A percentile compares a stretch with the other conserved stretches of the same genome.
Conservation (phyloP, 2,329 filamentous ascomycete genomes). For the Aspergillus fijiensis region DNA sequence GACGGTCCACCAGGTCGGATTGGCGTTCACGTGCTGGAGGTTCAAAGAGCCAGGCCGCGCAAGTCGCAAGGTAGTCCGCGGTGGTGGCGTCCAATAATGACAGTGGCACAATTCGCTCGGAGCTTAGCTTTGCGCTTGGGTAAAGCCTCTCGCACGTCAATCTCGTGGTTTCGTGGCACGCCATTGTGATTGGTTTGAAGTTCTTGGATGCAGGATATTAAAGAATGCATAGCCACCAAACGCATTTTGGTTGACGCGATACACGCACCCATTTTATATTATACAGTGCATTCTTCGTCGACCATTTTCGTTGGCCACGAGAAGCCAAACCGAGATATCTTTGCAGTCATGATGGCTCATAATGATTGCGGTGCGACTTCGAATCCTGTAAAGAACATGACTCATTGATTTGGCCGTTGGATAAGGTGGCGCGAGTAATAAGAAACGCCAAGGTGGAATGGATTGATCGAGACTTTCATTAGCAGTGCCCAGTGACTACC, state of each 20-base stretch:
- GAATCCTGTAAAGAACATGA: background rate
- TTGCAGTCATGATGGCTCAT: background rate
- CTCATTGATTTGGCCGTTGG: background rate
- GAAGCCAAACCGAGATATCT: background rate
- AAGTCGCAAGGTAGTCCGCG: constrained; percentile 42
- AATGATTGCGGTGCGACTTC: background rate
- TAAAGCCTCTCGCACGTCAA: constrained; percentile 20
- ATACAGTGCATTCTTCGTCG: background rate
- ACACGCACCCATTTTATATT: background rate
- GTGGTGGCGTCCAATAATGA: constrained; percentile 43
- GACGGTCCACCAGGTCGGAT: constrained; percentile 14
- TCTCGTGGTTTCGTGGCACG: background rate
- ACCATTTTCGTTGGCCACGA: background rate
- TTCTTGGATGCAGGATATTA: background rate
- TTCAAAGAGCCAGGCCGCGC: constrained; percentile 49
- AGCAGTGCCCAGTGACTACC: background rate
- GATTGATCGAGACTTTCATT: background rate
- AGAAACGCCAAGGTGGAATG: background rate
- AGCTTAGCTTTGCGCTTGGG: constrained; percentile 12
- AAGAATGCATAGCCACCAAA: background rate
- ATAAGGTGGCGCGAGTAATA: background rate
- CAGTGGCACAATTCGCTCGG: constrained; percentile 15
- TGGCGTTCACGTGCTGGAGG: constrained; percentile 19
- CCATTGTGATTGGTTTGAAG: background rate
- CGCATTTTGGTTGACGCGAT: background rate